Conservation (phyloP, 805 yeast species). For the Candida schatavii region DNA sequence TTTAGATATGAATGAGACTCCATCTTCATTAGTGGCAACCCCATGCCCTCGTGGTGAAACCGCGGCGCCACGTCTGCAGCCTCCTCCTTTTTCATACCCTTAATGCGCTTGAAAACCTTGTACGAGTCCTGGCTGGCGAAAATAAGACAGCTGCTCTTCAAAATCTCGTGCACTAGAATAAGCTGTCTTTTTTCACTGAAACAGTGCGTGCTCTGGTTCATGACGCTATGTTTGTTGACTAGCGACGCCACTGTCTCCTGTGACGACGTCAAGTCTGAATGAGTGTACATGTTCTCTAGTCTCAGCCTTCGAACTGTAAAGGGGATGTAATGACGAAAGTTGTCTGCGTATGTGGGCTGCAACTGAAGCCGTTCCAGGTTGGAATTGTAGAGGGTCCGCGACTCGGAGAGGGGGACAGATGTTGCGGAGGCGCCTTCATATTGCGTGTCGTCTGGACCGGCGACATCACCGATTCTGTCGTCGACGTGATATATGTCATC, state of each 20-base stretch:
- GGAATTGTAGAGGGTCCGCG: constrained; percentile 31
- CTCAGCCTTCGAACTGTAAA: constrained; percentile 32
- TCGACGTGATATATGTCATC: too few relatives aligned
- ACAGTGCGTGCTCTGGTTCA: constrained; percentile 18
- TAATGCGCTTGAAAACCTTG: constrained; percentile 24
- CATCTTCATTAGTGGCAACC: constrained; percentile 36
- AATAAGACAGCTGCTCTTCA: constrained; percentile 25
- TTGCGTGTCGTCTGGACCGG: not conserved
- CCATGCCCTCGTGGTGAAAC: constrained; percentile 29
- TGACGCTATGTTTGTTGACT: constrained; percentile 10
- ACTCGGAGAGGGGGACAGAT: constrained; percentile 31
- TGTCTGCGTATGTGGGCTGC: constrained; percentile 36
- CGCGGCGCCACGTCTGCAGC: constrained; percentile 31
- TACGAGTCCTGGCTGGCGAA: constrained; percentile 31
- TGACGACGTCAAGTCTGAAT: constrained; percentile 1
- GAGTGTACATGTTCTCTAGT: constrained; percentile 12
- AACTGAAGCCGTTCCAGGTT: constrained; percentile 25
- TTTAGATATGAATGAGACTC: constrained; percentile 30
- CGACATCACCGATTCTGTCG: too few relatives aligned
- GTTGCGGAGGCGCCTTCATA: too few relatives aligned
- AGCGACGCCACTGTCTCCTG: constrained; percentile 3
- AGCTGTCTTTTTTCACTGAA: constrained; percentile 28
- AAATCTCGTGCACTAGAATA: constrained; percentile 31
- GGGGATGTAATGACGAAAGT: constrained; percentile 37
- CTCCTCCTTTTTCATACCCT: constrained; percentile 19